Conservation (phyloP, 2,329 filamentous ascomycete species). For the Hymenoscyphus infarciens region DNA sequence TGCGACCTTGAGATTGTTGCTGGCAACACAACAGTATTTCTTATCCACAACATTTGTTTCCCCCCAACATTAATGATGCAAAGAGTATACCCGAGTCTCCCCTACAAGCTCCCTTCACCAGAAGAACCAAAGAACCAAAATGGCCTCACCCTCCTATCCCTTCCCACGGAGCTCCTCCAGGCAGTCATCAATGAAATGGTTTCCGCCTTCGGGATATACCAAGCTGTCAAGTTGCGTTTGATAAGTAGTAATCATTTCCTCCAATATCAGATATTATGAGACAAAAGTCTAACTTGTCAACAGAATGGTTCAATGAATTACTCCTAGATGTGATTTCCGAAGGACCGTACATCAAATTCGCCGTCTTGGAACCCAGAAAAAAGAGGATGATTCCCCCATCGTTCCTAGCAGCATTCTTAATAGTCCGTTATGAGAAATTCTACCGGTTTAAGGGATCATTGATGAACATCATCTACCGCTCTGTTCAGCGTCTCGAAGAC, state of each 20-base stretch:
- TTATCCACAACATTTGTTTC: not conserved
- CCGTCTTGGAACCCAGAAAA: not conserved
- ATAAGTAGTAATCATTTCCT: not conserved
- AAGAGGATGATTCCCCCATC: not conserved
- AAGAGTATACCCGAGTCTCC: constrained; percentile 3
- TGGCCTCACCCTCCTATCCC: not conserved
- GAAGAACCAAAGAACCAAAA: not conserved
- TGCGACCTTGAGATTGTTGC: not conserved
- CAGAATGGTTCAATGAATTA: constrained; percentile 4
- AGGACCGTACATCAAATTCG: not conserved
- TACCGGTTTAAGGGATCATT: not conserved
- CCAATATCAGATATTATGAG: not conserved
- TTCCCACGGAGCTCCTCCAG: constrained; percentile 1
- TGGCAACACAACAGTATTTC: not conserved
- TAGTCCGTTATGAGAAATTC: constrained; percentile 1
- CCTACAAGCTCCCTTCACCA: not conserved
- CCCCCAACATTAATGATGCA: not conserved
- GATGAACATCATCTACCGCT: not conserved
- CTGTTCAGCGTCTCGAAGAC: not conserved
- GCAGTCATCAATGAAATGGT: constrained; percentile 3
- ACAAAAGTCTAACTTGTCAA: not conserved
- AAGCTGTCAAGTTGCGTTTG: constrained; percentile 1
- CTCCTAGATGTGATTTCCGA: not conserved
- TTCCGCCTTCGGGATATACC: not conserved
- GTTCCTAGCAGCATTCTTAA: not conserved